phyloP scores from a whole-genome alignment of 495 filamentous ascomycete species.

The Aspergillus haitiensis region DNA sequence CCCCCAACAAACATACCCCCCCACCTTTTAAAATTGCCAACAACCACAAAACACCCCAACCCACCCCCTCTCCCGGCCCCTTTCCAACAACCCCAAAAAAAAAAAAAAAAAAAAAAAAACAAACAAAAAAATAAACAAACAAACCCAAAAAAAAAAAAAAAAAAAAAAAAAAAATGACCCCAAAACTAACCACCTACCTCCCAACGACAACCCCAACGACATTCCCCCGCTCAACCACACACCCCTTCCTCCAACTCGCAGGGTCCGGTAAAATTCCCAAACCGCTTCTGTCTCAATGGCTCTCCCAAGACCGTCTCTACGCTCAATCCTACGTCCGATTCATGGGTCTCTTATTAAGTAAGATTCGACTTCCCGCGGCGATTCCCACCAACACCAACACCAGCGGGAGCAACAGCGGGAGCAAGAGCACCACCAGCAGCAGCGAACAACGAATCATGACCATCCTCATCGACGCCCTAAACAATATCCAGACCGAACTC shows the following conservation, averaged over 20 bases:
- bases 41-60: no score
- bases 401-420: slow-evolving; percentile 16
- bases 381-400: slow-evolving; percentile 25
- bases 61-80: no score
- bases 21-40: no score
- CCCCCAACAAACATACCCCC: no score
- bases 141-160: slow-evolving; percentile 17
- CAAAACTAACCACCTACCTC: slow-evolving; percentile 33
- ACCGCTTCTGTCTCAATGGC: slow-evolving; percentile 61
- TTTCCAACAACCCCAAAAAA: no score
- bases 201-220: slow-evolving; percentile 20
- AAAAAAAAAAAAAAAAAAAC: no score
- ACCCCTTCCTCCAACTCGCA: slow-evolving; percentile 67
- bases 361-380: slow-evolving; percentile 55
- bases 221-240: slow-evolving; percentile 59
- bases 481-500: slow-evolving; percentile 66
- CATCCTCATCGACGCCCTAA: slow-evolving; percentile 62
- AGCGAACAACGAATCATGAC: slow-evolving; percentile 52
- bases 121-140: no score
- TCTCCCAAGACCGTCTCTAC: slow-evolving; percentile 75
- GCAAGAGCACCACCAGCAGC: no score
- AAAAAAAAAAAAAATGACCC: slow-evolving; percentile 21
- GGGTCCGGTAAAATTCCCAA: slow-evolving; percentile 62
- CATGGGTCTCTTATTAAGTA: slow-evolving; percentile 63
- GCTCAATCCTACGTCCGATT: slow-evolving; percentile 71